phyloP scores from a whole-genome alignment of 2,329 filamentous ascomycete species.

The Phyllosticta capitalensis region DNA sequence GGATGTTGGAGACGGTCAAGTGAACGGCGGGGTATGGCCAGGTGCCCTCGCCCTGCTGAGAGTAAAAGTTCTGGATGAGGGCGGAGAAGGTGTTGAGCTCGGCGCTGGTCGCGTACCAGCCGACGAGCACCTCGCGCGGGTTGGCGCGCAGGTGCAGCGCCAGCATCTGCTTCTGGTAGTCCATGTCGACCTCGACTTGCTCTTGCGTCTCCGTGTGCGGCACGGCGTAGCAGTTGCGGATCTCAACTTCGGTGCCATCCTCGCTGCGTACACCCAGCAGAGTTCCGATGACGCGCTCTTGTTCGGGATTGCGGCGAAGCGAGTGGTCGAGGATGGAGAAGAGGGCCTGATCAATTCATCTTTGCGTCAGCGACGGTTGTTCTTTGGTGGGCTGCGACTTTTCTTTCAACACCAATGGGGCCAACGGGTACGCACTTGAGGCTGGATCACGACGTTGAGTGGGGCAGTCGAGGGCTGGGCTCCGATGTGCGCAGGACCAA shows the following conservation, averaged over 20 bases:
- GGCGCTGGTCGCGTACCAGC: constrained; percentile 96
- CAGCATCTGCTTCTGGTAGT: constrained; percentile 99
- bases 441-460: constrained; percentile 88
- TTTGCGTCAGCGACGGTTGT: not conserved
- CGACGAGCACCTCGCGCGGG: constrained; percentile 86
- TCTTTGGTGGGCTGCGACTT: not conserved
- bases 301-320: constrained; percentile 80
- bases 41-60: constrained; percentile 89
- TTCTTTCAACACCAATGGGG: not conserved
- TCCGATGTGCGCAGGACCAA: constrained; percentile 71
- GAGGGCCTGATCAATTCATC: constrained; percentile 39
- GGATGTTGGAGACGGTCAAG: constrained; percentile 83
- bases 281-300: constrained; percentile 93
- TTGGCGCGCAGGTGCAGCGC: constrained; percentile 87
- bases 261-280: constrained; percentile 88
- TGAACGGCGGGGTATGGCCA: constrained; percentile 97
- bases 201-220: constrained; percentile 97
- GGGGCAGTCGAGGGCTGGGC: constrained; percentile 81
- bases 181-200: constrained; percentile 98
- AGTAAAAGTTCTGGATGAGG: constrained; percentile 99
- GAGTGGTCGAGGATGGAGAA: constrained; percentile 78
- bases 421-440: constrained; percentile 57
- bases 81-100: constrained; percentile 98
- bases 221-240: constrained; percentile 93
- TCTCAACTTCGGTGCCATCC: constrained; percentile 93